Percentiles rank a stretch among this genome's conserved stretches.
Evolutionary conservation across 495 filamentous ascomycete species (phyloP).

Genomic region (Podospora sp.): DNA sequence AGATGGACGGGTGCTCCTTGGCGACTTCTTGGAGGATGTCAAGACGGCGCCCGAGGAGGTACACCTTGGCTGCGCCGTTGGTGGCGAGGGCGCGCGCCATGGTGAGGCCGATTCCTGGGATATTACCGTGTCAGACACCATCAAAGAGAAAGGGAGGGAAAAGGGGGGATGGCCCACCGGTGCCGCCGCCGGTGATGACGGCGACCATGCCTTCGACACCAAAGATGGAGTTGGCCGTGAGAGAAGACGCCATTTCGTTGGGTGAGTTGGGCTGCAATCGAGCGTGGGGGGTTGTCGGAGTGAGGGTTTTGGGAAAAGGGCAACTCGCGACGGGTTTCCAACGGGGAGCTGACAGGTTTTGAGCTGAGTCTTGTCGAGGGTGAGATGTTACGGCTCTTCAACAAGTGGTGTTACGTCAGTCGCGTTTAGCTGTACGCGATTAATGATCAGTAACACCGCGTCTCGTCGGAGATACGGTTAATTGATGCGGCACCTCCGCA

Average conservation of each 20-base stretch:
- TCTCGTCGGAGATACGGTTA: background rate
- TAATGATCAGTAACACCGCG: background rate
- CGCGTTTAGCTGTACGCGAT: background rate
- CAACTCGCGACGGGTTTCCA: background rate
- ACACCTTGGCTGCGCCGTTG: slow-evolving; percentile 68
- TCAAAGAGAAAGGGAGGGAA: background rate
- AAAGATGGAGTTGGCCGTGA: slow-evolving; percentile 44
- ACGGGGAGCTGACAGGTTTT: background rate
- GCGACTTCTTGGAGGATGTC: slow-evolving; percentile 53
- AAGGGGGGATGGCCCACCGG: too few relatives aligned
- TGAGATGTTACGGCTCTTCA: background rate
- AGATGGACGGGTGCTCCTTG: slow-evolving; percentile 33
- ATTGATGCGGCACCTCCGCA: background rate
- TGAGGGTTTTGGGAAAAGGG: background rate
- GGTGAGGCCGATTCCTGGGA: slow-evolving; percentile 62
- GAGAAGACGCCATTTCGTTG: slow-evolving; percentile 17
- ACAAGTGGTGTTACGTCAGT: background rate
- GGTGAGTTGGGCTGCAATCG: slow-evolving; percentile 7
- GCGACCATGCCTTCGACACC: slow-evolving; percentile 62
- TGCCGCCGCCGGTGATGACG: slow-evolving; percentile 64
- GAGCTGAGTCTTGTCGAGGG: background rate
- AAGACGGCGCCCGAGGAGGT: slow-evolving; percentile 65
- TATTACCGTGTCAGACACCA: background rate
- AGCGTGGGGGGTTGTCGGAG: background rate
- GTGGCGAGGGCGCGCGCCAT: slow-evolving; percentile 65